Percentiles rank a stretch among this genome's conserved stretches.
Conservation (phyloP, 2,329 filamentous ascomycete species). For the Beauveria asiatica region DNA sequence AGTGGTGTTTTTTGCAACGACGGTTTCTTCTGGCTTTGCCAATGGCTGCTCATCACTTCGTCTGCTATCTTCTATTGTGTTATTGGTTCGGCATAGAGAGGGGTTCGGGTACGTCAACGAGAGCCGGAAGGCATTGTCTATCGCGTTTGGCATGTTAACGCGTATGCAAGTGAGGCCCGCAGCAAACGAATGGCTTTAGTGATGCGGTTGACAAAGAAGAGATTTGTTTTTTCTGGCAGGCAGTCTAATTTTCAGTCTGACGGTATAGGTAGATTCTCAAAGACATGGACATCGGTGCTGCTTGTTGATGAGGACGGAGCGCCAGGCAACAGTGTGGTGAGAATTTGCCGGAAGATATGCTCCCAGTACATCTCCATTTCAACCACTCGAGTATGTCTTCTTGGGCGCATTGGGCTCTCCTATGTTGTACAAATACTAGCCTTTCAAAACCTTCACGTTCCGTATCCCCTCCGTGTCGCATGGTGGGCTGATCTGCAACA, state of each 20-base stretch:
- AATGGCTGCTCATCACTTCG: slow-evolving; percentile 2
- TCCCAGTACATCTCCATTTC: neutral
- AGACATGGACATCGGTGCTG: neutral
- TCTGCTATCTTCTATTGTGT: neutral
- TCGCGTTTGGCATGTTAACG: neutral
- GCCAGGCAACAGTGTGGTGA: neutral
- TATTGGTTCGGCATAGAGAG: slow-evolving; percentile 16
- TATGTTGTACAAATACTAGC: slow-evolving; percentile 4
- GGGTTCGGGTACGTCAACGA: slow-evolving; percentile 27
- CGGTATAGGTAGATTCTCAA: neutral
- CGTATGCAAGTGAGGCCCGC: neutral
- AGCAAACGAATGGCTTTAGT: neutral
- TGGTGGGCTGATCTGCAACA: neutral
- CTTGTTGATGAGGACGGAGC: neutral
- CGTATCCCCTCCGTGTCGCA: slow-evolving; percentile 3
- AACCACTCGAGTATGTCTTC: neutral
- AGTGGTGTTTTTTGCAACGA: neutral
- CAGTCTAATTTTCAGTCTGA: neutral
- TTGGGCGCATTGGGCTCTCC: neutral
- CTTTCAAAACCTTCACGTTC: slow-evolving; percentile 2
- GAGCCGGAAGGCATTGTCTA: slow-evolving; percentile 13
- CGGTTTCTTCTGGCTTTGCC: neutral
- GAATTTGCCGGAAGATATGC: neutral
- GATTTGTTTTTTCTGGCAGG: neutral
- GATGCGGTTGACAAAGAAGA: no score